Percentiles rank a stretch among this genome's conserved stretches.
Conservation (phyloP, 2,329 filamentous ascomycete genomes). For the Coccinonectria pachysandricola region DNA sequence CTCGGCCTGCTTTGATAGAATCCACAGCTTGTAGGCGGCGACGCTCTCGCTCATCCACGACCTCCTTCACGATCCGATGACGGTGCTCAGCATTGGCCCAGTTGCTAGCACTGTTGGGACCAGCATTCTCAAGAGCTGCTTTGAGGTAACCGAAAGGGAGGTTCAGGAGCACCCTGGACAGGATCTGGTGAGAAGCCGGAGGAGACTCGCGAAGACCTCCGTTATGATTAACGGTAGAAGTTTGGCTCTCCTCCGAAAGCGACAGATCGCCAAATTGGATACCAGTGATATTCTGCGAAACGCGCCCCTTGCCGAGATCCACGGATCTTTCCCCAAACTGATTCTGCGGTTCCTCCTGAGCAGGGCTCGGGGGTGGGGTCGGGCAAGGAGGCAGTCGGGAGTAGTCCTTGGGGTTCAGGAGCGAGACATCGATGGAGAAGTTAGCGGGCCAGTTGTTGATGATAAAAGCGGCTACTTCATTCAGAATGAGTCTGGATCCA, state of each 20-base stretch:
- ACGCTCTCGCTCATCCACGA: slow-evolving; percentile 47
- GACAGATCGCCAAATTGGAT: slow-evolving; percentile 65
- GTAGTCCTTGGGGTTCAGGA: slow-evolving; percentile 25
- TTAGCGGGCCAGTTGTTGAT: slow-evolving; percentile 47
- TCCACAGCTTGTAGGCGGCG: slow-evolving; percentile 39
- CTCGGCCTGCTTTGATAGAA: slow-evolving; percentile 26
- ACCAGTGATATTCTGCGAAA: slow-evolving; percentile 44
- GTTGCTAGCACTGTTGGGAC: slow-evolving; percentile 39
- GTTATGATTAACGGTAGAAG: too few species aligned
- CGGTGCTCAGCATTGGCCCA: slow-evolving; percentile 39
- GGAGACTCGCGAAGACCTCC: slow-evolving; percentile 18
- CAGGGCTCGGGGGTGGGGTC: slow-evolving; percentile 4
- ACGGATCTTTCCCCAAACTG: slow-evolving; percentile 29
- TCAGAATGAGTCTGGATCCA: slow-evolving; percentile 43
- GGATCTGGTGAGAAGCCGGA: slow-evolving; percentile 31
- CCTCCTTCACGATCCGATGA: slow-evolving; percentile 36
- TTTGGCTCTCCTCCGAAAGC: too few species aligned
- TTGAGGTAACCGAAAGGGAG: slow-evolving; percentile 59
- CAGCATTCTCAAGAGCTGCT: slow-evolving; percentile 49
- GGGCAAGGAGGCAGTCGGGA: slow-evolving; percentile 28
- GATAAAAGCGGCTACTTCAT: slow-evolving; percentile 47
- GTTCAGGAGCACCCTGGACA: slow-evolving; percentile 61
- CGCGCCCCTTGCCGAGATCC: slow-evolving; percentile 26
- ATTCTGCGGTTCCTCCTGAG: slow-evolving; percentile 16
- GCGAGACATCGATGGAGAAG: slow-evolving; percentile 46